Percentiles rank a stretch among this genome's conserved stretches.
These are phyloP conservation scores for Apophysomyces sp. DNA, from an alignment of 371 early-diverging fungal species.

Conservation along the genomic window DNA sequence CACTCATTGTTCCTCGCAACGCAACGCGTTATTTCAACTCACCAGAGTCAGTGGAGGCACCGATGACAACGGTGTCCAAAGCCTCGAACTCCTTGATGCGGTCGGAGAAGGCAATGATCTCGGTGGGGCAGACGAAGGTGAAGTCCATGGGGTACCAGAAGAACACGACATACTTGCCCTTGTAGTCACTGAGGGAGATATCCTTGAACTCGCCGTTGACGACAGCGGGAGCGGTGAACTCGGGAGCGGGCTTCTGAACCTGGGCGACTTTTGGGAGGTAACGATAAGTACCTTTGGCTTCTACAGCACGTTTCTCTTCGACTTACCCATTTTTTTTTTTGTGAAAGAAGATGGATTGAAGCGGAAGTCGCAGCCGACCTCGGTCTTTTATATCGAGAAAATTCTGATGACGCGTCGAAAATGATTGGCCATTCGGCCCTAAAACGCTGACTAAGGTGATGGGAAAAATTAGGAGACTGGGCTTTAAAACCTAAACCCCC, in stretches of 20 bases:
- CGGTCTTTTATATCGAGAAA: conserved; percentile 12
- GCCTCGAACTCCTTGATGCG: conserved; percentile 79
- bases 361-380: not conserved
- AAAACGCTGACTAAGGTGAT: not conserved
- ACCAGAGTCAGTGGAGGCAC: conserved; percentile 52
- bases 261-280: conserved; percentile 11
- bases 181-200: conserved; percentile 84
- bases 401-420: not conserved
- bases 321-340: conserved; percentile 26
- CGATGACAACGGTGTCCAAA: conserved; percentile 55
- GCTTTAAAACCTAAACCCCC: not conserved
- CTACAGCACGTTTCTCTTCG: not conserved
- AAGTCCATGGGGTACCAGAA: conserved; percentile 56
- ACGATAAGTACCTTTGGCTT: not conserved
- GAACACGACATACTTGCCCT: conserved; percentile 67
- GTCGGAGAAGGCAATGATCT: conserved; percentile 89
- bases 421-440: conserved; percentile 10
- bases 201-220: conserved; percentile 79
- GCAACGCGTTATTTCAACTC: conserved; percentile 13
- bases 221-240: conserved; percentile 74
- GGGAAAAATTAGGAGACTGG: not conserved
- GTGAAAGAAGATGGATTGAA: not conserved
- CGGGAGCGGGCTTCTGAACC: conserved; percentile 62
- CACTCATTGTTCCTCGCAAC: too few relatives aligned
- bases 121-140: conserved; percentile 92